phyloP scores from a whole-genome alignment of 2,329 filamentous ascomycete species.

The Verticillium zaregamsianum region DNA sequence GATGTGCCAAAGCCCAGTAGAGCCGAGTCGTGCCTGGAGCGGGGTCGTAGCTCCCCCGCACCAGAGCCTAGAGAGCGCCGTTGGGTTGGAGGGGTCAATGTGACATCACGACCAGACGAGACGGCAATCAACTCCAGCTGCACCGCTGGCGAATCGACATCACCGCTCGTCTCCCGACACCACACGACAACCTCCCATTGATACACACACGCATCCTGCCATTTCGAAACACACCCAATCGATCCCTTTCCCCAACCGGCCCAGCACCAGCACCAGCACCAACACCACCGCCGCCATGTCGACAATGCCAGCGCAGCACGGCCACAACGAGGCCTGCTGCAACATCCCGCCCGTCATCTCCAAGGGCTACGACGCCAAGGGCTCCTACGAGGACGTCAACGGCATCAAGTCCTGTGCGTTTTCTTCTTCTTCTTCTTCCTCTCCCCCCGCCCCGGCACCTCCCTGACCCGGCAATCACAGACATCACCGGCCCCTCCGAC shows the following conservation, averaged over 20 bases:
- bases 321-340: conserved; percentile 54
- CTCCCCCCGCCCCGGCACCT: neutral
- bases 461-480: conserved; percentile 23
- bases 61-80: too few relatives aligned
- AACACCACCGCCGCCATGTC: conserved; percentile 32
- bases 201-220: too few relatives aligned
- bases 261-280: neutral
- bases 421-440: conserved; percentile 8
- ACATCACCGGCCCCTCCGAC: conserved; percentile 42
- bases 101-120: too few relatives aligned
- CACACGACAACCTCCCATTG: too few relatives aligned
- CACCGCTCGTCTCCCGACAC: too few relatives aligned
- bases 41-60: too few relatives aligned
- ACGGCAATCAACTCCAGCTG: neutral
- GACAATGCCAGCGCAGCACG: conserved; percentile 45
- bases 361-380: conserved; percentile 51
- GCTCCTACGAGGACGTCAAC: conserved; percentile 51
- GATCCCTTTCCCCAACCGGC: neutral
- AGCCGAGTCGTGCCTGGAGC: too few relatives aligned
- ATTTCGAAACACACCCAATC: too few relatives aligned
- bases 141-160: too few relatives aligned
- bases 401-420: conserved; percentile 46
- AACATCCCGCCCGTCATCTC: conserved; percentile 55
- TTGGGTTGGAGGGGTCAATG: too few relatives aligned
- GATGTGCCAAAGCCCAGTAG: too few relatives aligned